Conservation (phyloP, 257 asterid species). For the Rehmannia glutinosa region DNA sequence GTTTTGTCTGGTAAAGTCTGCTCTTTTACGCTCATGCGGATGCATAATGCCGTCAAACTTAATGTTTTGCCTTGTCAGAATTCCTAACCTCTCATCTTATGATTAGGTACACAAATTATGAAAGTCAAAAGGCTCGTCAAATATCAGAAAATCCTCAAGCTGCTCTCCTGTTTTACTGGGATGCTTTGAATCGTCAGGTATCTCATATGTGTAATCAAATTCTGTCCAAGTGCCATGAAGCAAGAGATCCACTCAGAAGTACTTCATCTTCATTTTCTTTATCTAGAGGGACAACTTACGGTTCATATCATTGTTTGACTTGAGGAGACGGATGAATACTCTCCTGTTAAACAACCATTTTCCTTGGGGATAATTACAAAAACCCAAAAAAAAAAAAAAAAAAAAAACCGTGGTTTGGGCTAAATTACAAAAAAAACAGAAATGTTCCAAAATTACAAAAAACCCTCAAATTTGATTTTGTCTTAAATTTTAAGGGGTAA, state of each 20-base stretch:
- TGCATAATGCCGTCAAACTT: slow-evolving; percentile 2
- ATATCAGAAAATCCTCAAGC: slow-evolving; percentile 70
- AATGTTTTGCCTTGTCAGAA: slow-evolving; percentile 3
- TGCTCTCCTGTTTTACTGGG: slow-evolving; percentile 76
- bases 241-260: neutral
- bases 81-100: slow-evolving; percentile 19
- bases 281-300: neutral
- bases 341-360: no score
- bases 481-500: no score
- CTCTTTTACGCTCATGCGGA: slow-evolving; percentile 15
- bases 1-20: slow-evolving; percentile 68
- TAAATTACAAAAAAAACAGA: no score
- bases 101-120: slow-evolving; percentile 71
- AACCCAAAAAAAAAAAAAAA: no score
- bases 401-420: no score
- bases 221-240: slow-evolving; percentile 2
- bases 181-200: slow-evolving; percentile 73
- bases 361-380: no score
- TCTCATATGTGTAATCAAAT: slow-evolving; percentile 8
- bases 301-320: slow-evolving; percentile 1
- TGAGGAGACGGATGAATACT: no score
- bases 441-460: no score
- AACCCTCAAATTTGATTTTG: no score
- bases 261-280: slow-evolving; percentile 3
- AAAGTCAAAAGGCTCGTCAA: slow-evolving; percentile 65